These are phyloP conservation scores for Haematococcus sp. DNA, from an alignment of 139 green algal species.

Conservation along the genomic window DNA sequence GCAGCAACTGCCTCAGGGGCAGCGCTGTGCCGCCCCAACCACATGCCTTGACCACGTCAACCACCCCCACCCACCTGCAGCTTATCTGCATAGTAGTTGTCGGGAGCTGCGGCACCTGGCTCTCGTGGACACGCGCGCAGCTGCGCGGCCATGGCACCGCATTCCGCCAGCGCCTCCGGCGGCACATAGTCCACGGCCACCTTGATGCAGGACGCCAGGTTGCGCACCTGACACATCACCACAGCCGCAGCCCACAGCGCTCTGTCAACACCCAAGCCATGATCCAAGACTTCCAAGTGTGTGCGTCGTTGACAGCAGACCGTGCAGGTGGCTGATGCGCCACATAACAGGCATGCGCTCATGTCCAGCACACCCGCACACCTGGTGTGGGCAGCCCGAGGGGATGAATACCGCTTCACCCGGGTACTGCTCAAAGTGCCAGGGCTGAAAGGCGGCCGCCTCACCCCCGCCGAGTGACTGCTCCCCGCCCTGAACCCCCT, in stretches of 20 bases:
- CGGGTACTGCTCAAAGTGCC: conserved; percentile 78
- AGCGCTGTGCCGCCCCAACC: too few species aligned
- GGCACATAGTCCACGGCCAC: conserved; percentile 85
- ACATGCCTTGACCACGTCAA: too few species aligned
- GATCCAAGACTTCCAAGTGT: too few species aligned
- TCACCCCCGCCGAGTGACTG: too few species aligned
- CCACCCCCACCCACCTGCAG: conserved; percentile 13
- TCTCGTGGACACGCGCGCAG: conserved; percentile 1
- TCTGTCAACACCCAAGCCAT: too few species aligned
- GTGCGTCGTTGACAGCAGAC: too few species aligned
- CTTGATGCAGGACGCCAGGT: conserved; percentile 75
- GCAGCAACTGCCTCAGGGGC: too few species aligned
- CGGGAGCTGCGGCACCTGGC: neutral
- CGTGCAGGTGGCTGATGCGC: too few species aligned
- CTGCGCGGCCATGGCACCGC: conserved; percentile 21
- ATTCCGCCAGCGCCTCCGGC: conserved; percentile 62
- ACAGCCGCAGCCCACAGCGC: too few species aligned
- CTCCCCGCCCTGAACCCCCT: too few species aligned
- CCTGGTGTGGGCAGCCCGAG: conserved; percentile 87
- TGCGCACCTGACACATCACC: conserved; percentile 35
- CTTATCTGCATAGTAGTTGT: conserved; percentile 10
- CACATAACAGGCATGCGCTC: too few species aligned
- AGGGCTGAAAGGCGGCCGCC: conserved; percentile 40
- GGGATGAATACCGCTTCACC: conserved; percentile 89
- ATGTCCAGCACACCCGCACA: conserved; percentile 27